Evolutionary conservation across 2,329 filamentous ascomycete genomes (phyloP).

Genomic region (Cladosporium cucumerinum): DNA sequence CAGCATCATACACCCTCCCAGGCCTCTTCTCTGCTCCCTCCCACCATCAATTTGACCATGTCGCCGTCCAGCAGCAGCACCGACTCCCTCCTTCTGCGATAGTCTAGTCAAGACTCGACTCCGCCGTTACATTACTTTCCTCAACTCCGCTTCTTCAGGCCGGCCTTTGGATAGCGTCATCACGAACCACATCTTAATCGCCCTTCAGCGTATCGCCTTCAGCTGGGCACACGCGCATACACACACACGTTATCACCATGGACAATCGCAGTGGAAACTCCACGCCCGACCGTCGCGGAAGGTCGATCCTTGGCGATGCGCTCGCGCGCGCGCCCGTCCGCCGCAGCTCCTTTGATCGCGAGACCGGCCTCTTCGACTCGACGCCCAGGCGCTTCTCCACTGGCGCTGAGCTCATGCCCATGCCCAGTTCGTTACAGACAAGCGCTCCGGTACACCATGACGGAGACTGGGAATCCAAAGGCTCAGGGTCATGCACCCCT

Average conservation of each 20-base stretch:
- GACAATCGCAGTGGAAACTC: constrained; percentile 12
- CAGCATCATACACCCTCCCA: background rate
- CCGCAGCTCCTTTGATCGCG: constrained; percentile 33
- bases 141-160: background rate
- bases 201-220: background rate
- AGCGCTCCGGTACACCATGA: constrained; percentile 29
- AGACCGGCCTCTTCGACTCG: constrained; percentile 29
- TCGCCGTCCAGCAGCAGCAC: background rate
- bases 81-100: background rate
- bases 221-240: background rate
- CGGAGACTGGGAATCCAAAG: constrained; percentile 16
- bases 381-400: constrained; percentile 35
- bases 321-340: constrained; percentile 26
- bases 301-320: constrained; percentile 27
- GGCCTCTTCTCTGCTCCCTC: background rate
- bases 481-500: constrained; percentile 20
- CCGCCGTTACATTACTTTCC: background rate
- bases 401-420: constrained; percentile 32
- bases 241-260: background rate
- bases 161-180: constrained; percentile 1
- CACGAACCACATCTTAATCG: background rate
- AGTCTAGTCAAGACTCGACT: background rate
- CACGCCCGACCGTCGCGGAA: constrained; percentile 14
- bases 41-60: background rate
- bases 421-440: constrained; percentile 23